Base-by-base conservation (phyloP, 176 grass and related monocot genomes). In the Thinopyrum elongatum region DNA sequence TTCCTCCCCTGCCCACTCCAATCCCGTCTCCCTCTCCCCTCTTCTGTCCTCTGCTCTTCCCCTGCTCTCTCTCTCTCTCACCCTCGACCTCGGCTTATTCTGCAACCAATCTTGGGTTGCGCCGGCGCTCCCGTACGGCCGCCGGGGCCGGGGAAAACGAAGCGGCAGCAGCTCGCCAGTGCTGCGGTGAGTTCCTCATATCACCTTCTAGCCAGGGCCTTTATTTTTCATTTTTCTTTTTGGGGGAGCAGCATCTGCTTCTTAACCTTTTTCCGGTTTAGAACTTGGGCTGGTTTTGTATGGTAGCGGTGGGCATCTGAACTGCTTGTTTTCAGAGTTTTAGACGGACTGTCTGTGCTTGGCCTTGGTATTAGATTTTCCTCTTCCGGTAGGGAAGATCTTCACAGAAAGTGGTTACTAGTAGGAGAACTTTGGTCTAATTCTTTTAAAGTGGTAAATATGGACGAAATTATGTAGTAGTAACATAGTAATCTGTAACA, bases 111-210 rank as follows among this genome's bases (percentile, higher is more conserved):
- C 71, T 23, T 58, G 26, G 60, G 63, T 27, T 85, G 67, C 79
- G 79, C 64, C 21, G 82, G 78, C 64, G 22, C 22, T 26, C 21
- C 29, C 61, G 30, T 38, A 68, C 79, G 51, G 36, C 83, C 11
- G 57, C 57, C 41, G 79, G 39, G 67, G 15, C 46, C 15, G 49
- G 49, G 49, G 49, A 53, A 53, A 17, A 16, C 49, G 71, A 35
- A 16, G 42, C 23, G 30, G 64, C 46, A 5, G 88, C 47, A 75
- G 61, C 70, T 85, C 59, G 53, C 23, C 5, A 6, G 61, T 76
- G 47, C 13, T 11, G 22, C 35, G 88, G 88, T 87, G 80, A 90
- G 89, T 87, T 87, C 27, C 13, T 51, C 41, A 13, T 65, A 10
- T 21, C 25, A 17, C 66, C 70, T 17, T 38, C 76, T 71, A 41